Percentiles rank a stretch among this genome's conserved stretches.
phyloP scores from a whole-genome alignment of 1,139 yeast genomes.

The Geotrichum cucujoidarum region DNA sequence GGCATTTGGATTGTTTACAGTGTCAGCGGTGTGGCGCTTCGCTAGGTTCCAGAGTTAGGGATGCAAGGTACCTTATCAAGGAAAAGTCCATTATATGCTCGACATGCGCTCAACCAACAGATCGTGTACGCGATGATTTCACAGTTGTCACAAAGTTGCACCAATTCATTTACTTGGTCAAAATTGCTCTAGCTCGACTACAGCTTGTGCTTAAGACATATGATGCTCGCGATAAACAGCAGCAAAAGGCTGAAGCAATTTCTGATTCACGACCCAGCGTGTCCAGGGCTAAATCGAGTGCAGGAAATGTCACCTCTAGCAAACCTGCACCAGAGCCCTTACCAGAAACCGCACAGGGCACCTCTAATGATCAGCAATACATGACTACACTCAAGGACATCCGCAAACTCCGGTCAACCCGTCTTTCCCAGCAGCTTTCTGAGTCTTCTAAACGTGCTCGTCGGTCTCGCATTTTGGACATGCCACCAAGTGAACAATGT shows the following conservation, averaged over 20 bases:
- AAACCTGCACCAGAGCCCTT: not conserved
- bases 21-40: conserved; percentile 42
- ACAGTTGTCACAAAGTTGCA: conserved; percentile 58
- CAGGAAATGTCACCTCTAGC: not conserved
- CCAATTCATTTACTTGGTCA: conserved; percentile 70
- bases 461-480: conserved; percentile 48
- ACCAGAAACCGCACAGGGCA: not conserved
- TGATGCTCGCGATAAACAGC: conserved; percentile 32
- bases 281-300: not conserved
- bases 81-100: conserved; percentile 48
- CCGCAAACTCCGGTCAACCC: conserved; percentile 65
- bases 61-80: conserved; percentile 42
- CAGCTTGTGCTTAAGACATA: conserved; percentile 56
- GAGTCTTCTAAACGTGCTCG: conserved; percentile 56
- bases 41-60: conserved; percentile 33
- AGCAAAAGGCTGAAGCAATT: not conserved
- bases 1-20: conserved; percentile 73
- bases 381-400: conserved; percentile 72
- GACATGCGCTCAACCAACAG: conserved; percentile 49
- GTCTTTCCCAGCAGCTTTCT: conserved; percentile 63
- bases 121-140: conserved; percentile 50
- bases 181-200: conserved; percentile 79
- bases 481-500: conserved; percentile 38
- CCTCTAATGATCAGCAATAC: conserved; percentile 45
- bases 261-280: conserved; percentile 1